A percentile compares a stretch with the other conserved stretches of the same genome.
Evolutionary conservation across 306 rosid species (phyloP).

Genomic region (Lathyrus oleraceus): DNA sequence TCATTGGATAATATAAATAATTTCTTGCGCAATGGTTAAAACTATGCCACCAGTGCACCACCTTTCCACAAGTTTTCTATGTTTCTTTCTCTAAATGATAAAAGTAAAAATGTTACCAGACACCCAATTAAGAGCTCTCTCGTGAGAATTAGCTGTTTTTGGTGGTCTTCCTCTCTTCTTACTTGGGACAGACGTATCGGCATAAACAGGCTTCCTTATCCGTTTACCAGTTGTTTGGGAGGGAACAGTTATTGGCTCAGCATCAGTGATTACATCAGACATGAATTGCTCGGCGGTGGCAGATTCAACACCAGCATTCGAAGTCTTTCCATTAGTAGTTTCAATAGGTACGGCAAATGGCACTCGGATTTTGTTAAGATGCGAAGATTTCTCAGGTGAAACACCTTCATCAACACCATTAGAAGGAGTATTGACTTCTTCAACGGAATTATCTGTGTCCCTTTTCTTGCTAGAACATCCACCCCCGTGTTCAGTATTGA

Average conservation of each 20-base stretch:
- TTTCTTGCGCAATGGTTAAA: background rate
- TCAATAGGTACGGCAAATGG: constrained; percentile 27
- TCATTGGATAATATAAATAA: constrained; percentile 1
- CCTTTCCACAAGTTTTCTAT: background rate
- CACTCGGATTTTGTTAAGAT: constrained; percentile 20
- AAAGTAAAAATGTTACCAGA: constrained; percentile 39
- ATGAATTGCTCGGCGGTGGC: constrained; percentile 13
- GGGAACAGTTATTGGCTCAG: background rate
- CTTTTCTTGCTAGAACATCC: constrained; percentile 42
- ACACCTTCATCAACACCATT: constrained; percentile 40
- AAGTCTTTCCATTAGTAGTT: constrained; percentile 31
- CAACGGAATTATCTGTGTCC: constrained; percentile 28
- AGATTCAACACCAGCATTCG: constrained; percentile 28
- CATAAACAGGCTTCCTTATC: constrained; percentile 27
- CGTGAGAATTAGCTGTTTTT: constrained; percentile 1
- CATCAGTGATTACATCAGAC: background rate
- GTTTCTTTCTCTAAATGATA: background rate
- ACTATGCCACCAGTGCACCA: background rate
- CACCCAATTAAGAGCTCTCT: constrained; percentile 22
- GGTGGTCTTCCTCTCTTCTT: constrained; percentile 38
- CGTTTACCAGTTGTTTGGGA: constrained; percentile 9
- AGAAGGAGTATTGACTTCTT: constrained; percentile 40
- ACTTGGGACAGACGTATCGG: constrained; percentile 16
- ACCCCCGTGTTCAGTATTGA: constrained; percentile 20
- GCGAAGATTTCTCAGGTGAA: constrained; percentile 37